phyloP scores from a whole-genome alignment of 2,329 filamentous ascomycete genomes.

The Aschersonia sp. region DNA sequence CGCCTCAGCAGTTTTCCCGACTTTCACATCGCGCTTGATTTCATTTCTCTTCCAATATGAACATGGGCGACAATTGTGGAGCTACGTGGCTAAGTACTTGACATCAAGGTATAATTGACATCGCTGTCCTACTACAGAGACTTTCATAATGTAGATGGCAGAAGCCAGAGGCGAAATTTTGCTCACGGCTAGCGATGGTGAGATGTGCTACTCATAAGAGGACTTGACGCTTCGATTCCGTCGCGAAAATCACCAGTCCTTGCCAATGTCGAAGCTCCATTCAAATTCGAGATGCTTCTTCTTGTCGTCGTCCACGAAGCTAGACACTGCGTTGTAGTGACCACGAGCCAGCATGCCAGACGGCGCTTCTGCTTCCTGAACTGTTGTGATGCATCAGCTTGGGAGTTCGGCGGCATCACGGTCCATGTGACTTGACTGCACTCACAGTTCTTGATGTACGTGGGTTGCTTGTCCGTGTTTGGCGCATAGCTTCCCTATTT shows the following conservation, averaged over 20 bases:
- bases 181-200: no score
- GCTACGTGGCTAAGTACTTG: no score
- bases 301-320: conserved; percentile 92
- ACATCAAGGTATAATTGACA: no score
- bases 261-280: conserved; percentile 93
- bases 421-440: neutral
- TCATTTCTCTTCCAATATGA: no score
- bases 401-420: no score
- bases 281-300: conserved; percentile 82
- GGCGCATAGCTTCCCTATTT: conserved; percentile 78
- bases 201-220: no score
- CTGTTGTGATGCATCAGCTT: conserved; percentile 25
- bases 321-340: conserved; percentile 78
- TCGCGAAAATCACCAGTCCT: conserved; percentile 60
- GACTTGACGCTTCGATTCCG: neutral
- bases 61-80: no score
- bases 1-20: no score
- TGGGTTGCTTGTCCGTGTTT: conserved; percentile 73
- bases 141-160: no score
- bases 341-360: conserved; percentile 81
- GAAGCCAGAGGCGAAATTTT: no score
- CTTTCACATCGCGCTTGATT: no score
- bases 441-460: conserved; percentile 88
- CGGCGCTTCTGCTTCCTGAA: conserved; percentile 84
- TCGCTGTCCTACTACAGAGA: no score